Percentiles rank a stretch among this genome's conserved stretches.
Conservation (phyloP, 257 asterid genomes). For the Lycium barbarum region DNA sequence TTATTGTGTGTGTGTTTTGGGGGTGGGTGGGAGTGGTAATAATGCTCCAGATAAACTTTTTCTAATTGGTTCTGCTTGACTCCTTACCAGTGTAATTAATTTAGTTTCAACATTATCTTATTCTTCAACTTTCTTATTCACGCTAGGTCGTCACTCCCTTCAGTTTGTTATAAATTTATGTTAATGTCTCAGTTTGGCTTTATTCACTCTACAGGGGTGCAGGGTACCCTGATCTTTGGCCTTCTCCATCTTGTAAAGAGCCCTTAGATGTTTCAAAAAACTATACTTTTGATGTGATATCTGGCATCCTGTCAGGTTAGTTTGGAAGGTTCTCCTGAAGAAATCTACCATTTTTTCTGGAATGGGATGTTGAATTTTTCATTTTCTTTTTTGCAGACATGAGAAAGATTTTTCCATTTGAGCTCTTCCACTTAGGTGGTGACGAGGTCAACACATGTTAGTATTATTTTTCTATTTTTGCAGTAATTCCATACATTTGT, state of each 20-base stretch:
- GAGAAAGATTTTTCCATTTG: constrained; percentile 84
- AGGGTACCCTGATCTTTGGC: constrained; percentile 98
- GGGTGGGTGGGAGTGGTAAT: background rate
- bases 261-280: constrained; percentile 91
- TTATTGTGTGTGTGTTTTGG: background rate
- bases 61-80: background rate
- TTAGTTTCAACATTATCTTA: too few relatives aligned
- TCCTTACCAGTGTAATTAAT: background rate
- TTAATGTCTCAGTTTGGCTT: background rate
- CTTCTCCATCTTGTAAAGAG: constrained; percentile 85
- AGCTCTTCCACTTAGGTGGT: constrained; percentile 93
- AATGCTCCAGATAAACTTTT: background rate
- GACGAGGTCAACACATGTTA: constrained; percentile 95
- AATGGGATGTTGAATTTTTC: constrained; percentile 29
- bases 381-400: constrained; percentile 60
- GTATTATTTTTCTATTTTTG: constrained; percentile 18
- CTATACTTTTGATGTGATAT: constrained; percentile 76
- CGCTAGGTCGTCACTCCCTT: background rate
- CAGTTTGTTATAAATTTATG: constrained; percentile 13
- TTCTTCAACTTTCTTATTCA: background rate
- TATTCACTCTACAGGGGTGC: constrained; percentile 66
- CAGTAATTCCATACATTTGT: constrained; percentile 5
- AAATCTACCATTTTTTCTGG: background rate
- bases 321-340: background rate
- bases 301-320: constrained; percentile 80